Evolutionary conservation across 2,329 filamentous ascomycete species (phyloP), one percentile per base, ranked within the genome.

Genomic region (Calonectria ilicicola): DNA sequence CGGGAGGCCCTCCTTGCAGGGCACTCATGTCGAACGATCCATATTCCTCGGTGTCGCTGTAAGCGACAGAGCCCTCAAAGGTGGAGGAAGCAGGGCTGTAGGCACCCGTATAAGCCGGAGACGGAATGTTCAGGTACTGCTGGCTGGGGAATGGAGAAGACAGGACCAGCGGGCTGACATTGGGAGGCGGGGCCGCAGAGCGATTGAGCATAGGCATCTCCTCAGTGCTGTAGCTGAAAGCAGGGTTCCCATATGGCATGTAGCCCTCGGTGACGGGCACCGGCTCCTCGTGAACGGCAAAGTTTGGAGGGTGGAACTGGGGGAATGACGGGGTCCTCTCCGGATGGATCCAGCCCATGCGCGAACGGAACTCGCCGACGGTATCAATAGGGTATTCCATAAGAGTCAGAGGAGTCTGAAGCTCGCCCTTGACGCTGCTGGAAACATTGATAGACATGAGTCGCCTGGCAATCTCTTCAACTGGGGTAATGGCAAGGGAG

Each of bases 391-490:
- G 93, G 74, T 92, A 92, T 77, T 94, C 91, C 91, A 95, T 94
- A 51, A 95, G 87, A 6, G 87, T 86, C 73, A 94, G 83, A 14
- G 92, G 91, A 35, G 91, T 90, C 79, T 92, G 90, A 49, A 89
- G 84, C 29, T 91, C 89, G 19, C 87, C 87, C 68, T 91, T 89
- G 70, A 89, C 86, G 23, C 86, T 86, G 73, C 89, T 87, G 5
- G 89, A 89, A 26, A 91, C 85, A 77, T 90, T 95, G 85, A 94
- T 90, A 26, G 92, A 90, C 75, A 93, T 88, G 32, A 98, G 90
- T 42, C 94, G 91, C 60, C 91, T 90, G 56, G 95, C 92, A 79
- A 98, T 98, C 81, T 97, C 93, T 83, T 98, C 95, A 38, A 98
- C 92, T 0, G 96, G 95, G 2, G 89, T 88, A 56, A 98, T 90